Percentiles rank a stretch among this genome's conserved stretches.
phyloP scores from a whole-genome alignment of 176 grass and related monocot species.

The Poa annua region DNA sequence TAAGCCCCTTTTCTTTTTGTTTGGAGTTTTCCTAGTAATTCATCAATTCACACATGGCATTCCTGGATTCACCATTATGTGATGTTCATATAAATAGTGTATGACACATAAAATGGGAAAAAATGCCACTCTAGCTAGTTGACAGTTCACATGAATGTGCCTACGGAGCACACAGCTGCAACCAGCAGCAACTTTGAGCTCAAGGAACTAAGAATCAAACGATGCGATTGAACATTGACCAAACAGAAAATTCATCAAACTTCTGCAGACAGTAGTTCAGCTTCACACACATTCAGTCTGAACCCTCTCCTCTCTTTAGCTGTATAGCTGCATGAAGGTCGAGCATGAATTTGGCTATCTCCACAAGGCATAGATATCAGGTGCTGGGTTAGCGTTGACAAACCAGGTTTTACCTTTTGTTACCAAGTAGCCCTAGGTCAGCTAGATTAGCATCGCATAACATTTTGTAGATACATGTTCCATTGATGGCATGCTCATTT shows the following conservation, averaged over 20 bases:
- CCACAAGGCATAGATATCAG: slow-evolving; percentile 19
- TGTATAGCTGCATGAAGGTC: neutral
- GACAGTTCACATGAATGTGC: neutral
- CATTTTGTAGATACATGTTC: slow-evolving; percentile 23
- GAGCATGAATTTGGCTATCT: neutral
- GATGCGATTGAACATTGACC: neutral
- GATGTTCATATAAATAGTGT: neutral
- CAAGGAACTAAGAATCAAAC: neutral
- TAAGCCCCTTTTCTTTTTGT: slow-evolving; percentile 4
- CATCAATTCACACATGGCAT: neutral
- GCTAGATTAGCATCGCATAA: neutral
- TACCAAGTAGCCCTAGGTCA: neutral
- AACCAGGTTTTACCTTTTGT: neutral
- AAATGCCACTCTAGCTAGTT: neutral
- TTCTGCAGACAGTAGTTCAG: neutral
- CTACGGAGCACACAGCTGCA: neutral
- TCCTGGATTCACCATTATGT: slow-evolving; percentile 5
- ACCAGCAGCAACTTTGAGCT: neutral
- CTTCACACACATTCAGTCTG: neutral
- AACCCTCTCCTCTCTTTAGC: neutral
- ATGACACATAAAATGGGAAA: neutral
- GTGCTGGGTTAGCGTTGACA: slow-evolving; percentile 1
- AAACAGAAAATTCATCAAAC: slow-evolving; percentile 4
- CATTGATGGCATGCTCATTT: slow-evolving; percentile 11
- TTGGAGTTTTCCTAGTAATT: neutral